A percentile compares a stretch with the other conserved stretches of the same genome.
phyloP scores from a whole-genome alignment of 202 grass and related monocot species.

The Hordeum pubiflorum region DNA sequence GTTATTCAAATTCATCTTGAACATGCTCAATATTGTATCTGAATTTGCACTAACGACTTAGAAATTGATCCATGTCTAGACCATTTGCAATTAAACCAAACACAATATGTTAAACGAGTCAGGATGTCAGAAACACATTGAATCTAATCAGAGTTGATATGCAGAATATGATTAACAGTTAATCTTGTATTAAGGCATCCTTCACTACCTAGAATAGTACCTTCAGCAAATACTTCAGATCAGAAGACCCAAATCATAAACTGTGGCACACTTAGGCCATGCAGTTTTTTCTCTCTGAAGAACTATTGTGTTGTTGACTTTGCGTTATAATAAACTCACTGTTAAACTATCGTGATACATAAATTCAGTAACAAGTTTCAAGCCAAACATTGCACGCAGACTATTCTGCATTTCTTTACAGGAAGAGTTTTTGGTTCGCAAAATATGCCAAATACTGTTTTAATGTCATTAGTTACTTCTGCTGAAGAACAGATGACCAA shows the following conservation, averaged over 20 bases:
- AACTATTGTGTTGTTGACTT: neutral
- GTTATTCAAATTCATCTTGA: neutral
- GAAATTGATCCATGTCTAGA: neutral
- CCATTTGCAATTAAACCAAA: neutral
- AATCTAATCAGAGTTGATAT: neutral
- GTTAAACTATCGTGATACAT: neutral
- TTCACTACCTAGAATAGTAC: neutral
- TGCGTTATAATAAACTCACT: neutral
- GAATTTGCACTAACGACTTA: neutral
- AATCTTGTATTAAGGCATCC: neutral
- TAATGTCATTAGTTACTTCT: neutral
- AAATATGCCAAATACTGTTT: neutral
- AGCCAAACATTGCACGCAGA: neutral
- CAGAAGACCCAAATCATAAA: neutral
- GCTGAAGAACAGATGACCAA: neutral
- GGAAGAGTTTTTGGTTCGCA: neutral
- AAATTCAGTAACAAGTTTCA: conserved; percentile 5
- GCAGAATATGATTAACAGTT: neutral
- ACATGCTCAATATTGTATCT: neutral
- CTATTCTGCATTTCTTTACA: neutral
- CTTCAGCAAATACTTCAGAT: neutral
- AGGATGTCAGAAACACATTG: neutral
- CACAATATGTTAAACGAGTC: neutral
- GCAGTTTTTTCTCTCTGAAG: neutral
- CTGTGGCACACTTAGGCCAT: neutral